phyloP scores from a whole-genome alignment of 345 rosid species.

The Eucalyptus pauciflora region DNA sequence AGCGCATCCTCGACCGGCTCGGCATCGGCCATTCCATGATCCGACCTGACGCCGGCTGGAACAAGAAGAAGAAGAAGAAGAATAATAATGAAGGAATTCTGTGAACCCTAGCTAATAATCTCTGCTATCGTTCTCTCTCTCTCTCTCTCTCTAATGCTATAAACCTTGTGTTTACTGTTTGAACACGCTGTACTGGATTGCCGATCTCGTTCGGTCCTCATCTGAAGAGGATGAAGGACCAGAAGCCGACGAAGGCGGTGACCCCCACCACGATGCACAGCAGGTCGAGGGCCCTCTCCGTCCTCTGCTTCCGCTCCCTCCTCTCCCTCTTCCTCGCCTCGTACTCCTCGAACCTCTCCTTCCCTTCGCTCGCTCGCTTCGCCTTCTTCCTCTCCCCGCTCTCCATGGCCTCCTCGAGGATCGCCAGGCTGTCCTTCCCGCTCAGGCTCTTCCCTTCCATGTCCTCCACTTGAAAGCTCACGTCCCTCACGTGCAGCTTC shows the following conservation, averaged over 20 bases:
- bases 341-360: conserved; percentile 24
- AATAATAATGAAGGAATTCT: background rate
- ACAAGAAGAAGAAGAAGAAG: background rate
- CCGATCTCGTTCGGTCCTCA: background rate
- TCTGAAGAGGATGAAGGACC: conserved; percentile 38
- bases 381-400: conserved; percentile 19
- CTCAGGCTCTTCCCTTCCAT: conserved; percentile 58
- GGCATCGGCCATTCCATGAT: background rate
- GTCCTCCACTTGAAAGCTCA: conserved; percentile 62
- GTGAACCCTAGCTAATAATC: background rate
- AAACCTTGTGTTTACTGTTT: background rate
- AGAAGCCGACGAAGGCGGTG: conserved; percentile 29
- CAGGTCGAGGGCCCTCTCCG: conserved; percentile 23
- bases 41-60: background rate
- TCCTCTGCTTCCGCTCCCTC: conserved; percentile 11
- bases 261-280: conserved; percentile 28
- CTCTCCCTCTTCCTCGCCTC: conserved; percentile 25
- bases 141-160: background rate
- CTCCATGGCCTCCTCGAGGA: conserved; percentile 32
- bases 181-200: background rate
- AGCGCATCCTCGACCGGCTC: background rate
- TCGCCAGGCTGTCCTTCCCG: conserved; percentile 64
- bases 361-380: conserved; percentile 11
- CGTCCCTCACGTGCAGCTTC: conserved; percentile 58
- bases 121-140: background rate